These are phyloP conservation scores for Beauveria sp. DNA, from an alignment of 2,329 filamentous ascomycete genomes.

Conservation along the genomic window DNA sequence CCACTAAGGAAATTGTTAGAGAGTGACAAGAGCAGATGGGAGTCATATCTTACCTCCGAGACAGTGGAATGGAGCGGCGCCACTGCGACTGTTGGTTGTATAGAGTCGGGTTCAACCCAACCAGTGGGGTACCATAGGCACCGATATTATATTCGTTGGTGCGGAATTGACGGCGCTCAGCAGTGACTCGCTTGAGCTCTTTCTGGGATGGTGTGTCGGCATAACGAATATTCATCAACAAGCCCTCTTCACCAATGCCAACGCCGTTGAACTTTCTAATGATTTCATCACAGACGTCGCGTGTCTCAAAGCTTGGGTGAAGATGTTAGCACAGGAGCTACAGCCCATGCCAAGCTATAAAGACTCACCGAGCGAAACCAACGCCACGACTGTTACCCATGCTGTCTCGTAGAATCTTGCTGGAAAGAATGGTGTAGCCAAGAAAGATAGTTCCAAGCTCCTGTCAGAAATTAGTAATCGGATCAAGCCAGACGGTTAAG, in stretches of 20 bases:
- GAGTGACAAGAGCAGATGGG: background rate
- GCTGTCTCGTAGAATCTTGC: slow-evolving; percentile 87
- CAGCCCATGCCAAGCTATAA: background rate
- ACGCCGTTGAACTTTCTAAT: slow-evolving; percentile 81
- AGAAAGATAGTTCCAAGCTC: slow-evolving; percentile 72
- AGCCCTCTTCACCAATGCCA: slow-evolving; percentile 65
- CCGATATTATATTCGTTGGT: slow-evolving; percentile 89
- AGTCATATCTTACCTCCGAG: slow-evolving; percentile 22
- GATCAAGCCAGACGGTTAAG: background rate
- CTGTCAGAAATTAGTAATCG: slow-evolving; percentile 29
- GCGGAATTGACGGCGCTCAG: slow-evolving; percentile 89
- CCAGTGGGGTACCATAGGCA: slow-evolving; percentile 56
- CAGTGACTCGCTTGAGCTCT: slow-evolving; percentile 90
- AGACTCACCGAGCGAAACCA: slow-evolving; percentile 81
- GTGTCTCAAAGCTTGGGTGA: slow-evolving; percentile 73
- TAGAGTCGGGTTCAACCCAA: slow-evolving; percentile 41
- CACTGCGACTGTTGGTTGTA: slow-evolving; percentile 31
- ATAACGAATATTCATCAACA: slow-evolving; percentile 89
- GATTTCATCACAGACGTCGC: slow-evolving; percentile 83
- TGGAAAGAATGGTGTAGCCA: slow-evolving; percentile 78
- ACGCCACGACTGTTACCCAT: slow-evolving; percentile 93
- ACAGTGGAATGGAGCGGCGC: slow-evolving; percentile 24
- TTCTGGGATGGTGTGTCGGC: slow-evolving; percentile 97
- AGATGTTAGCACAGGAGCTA: slow-evolving; percentile 16
- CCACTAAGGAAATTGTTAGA: slow-evolving; percentile 16